Conservation (phyloP, 768 basidiomycete species). For the Agrocybe pediades region DNA sequence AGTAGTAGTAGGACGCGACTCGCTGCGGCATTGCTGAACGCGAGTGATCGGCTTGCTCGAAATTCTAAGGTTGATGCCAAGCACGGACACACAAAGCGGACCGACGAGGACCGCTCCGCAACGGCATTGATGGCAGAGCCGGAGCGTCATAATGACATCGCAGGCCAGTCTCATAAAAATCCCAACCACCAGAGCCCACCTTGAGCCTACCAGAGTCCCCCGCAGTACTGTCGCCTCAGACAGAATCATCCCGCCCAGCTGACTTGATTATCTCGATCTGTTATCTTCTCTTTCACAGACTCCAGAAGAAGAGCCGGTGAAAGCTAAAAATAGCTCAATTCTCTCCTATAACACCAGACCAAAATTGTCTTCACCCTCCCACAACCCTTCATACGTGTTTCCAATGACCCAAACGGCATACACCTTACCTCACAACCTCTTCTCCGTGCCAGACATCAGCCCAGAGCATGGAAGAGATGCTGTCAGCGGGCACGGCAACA, state of each 20-base stretch:
- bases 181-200: background rate
- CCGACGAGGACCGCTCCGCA: background rate
- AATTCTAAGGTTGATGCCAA: background rate
- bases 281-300: too few species aligned
- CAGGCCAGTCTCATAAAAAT: background rate
- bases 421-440: slow-evolving; percentile 28
- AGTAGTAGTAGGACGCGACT: background rate
- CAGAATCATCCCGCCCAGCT: too few species aligned
- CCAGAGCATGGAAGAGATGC: slow-evolving; percentile 17
- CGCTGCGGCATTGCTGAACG: background rate
- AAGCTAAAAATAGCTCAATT: background rate
- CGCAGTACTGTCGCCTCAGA: too few species aligned
- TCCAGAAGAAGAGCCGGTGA: background rate
- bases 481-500: slow-evolving; percentile 14
- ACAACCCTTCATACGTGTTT: slow-evolving; percentile 1
- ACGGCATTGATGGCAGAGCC: background rate
- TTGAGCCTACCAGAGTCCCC: background rate
- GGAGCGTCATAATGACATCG: background rate
- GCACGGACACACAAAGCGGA: background rate
- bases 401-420: slow-evolving; percentile 16
- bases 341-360: background rate
- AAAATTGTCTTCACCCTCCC: slow-evolving; percentile 9
- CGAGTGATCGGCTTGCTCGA: background rate
- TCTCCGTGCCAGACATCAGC: slow-evolving; percentile 27
- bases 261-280: background rate